phyloP scores from a whole-genome alignment of 2,329 filamentous ascomycete genomes.

The Escovopsis weberi region DNA sequence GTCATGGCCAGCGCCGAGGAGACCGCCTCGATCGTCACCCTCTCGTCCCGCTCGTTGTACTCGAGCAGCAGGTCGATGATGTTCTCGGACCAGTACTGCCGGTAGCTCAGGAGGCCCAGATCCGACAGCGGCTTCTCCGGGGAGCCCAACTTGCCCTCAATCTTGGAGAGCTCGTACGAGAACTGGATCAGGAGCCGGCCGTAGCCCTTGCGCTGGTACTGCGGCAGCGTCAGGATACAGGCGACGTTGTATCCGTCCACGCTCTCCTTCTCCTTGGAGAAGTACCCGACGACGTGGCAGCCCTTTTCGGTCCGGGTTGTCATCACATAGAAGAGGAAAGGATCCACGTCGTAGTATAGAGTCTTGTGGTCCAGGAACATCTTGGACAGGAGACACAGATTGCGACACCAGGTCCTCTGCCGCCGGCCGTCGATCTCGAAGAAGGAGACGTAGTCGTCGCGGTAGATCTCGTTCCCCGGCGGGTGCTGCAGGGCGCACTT shows the following conservation, averaged over 20 bases:
- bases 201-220: slow-evolving; percentile 91
- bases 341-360: slow-evolving; percentile 98
- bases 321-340: slow-evolving; percentile 98
- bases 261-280: slow-evolving; percentile 96
- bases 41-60: slow-evolving; percentile 50
- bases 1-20: slow-evolving; percentile 79
- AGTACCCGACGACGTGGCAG: slow-evolving; percentile 96
- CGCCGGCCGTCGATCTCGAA: slow-evolving; percentile 94
- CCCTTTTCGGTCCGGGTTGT: slow-evolving; percentile 76
- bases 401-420: slow-evolving; percentile 92
- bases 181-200: slow-evolving; percentile 91
- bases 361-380: slow-evolving; percentile 98
- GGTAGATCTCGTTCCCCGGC: slow-evolving; percentile 95
- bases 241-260: slow-evolving; percentile 96
- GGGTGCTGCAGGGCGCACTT: slow-evolving; percentile 90
- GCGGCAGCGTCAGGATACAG: slow-evolving; percentile 90
- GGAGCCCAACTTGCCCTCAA: slow-evolving; percentile 87
- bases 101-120: slow-evolving; percentile 81
- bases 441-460: slow-evolving; percentile 84
- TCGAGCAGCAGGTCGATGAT: slow-evolving; percentile 77
- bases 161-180: slow-evolving; percentile 90
- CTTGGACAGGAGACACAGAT: slow-evolving; percentile 85
- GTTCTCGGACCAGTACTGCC: slow-evolving; percentile 95
- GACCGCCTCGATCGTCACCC: slow-evolving; percentile 74
- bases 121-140: slow-evolving; percentile 95